Conservation (phyloP, 352 stramenopile species). For the Globisporangium middletonii region DNA sequence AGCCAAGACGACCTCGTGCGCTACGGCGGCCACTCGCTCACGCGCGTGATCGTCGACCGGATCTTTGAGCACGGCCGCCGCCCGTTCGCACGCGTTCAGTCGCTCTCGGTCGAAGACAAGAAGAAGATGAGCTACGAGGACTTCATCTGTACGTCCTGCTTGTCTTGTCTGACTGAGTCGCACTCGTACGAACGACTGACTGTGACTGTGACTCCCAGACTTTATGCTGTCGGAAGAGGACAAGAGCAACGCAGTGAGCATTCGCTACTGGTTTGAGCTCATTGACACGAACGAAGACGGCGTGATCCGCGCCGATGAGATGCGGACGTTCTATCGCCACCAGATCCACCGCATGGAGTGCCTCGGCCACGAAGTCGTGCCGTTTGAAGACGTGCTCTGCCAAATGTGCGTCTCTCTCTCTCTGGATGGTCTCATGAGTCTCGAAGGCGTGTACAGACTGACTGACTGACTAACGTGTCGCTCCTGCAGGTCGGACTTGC, state of each 20-base stretch:
- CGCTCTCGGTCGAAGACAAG: constrained; percentile 69
- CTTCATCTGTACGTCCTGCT: constrained; percentile 76
- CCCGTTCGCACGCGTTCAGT: constrained; percentile 78
- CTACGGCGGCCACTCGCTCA: constrained; percentile 80
- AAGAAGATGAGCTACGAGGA: constrained; percentile 90
- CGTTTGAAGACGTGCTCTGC: constrained; percentile 98
- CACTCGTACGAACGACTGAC: neutral
- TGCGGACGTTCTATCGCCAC: constrained; percentile 91
- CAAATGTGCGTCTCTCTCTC: constrained; percentile 90
- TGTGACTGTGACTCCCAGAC: constrained; percentile 34
- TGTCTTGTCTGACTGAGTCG: neutral
- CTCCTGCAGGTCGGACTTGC: constrained; percentile 53
- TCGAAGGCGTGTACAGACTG: neutral
- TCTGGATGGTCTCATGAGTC: too few relatives aligned
- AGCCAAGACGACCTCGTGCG: constrained; percentile 79
- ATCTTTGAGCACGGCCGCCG: constrained; percentile 81
- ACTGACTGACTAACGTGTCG: constrained; percentile 3
- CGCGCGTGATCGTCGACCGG: constrained; percentile 82
- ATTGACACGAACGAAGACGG: constrained; percentile 97
- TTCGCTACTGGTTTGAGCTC: constrained; percentile 98
- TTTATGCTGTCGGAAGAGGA: constrained; percentile 99
- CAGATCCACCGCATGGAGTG: constrained; percentile 97
- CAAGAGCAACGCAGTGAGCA: constrained; percentile 94
- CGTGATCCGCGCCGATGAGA: constrained; percentile 95
- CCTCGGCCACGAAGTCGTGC: constrained; percentile 96